Evolutionary conservation across 2,329 filamentous ascomycete species (phyloP).

Genomic region (Penicillium frequentans): DNA sequence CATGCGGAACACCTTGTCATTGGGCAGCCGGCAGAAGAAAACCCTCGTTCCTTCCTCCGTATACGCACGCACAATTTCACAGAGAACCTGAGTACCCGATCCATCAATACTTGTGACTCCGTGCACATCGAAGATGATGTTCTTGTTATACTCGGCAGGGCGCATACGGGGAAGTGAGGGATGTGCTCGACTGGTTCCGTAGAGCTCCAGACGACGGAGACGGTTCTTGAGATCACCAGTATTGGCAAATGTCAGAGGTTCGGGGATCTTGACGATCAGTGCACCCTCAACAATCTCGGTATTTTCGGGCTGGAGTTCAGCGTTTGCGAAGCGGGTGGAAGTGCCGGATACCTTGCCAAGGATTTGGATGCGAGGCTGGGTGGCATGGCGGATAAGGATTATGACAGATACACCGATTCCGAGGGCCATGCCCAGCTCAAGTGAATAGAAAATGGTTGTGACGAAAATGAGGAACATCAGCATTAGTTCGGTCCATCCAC

Average conservation of each 20-base stretch:
- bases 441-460: conserved; percentile 90
- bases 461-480: conserved; percentile 90
- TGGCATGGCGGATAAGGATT: conserved; percentile 85
- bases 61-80: conserved; percentile 83
- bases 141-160: conserved; percentile 77
- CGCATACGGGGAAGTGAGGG: conserved; percentile 82
- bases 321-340: conserved; percentile 76
- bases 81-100: conserved; percentile 85
- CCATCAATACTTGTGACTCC: conserved; percentile 95
- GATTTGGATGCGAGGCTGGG: conserved; percentile 92
- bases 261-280: conserved; percentile 95
- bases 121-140: conserved; percentile 95
- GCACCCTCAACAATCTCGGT: conserved; percentile 91
- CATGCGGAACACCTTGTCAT: conserved; percentile 64
- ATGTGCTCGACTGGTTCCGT: conserved; percentile 82
- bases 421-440: conserved; percentile 89
- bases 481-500: conserved; percentile 79
- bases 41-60: conserved; percentile 67
- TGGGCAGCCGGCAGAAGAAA: conserved; percentile 55
- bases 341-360: conserved; percentile 84
- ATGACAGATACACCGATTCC: conserved; percentile 89
- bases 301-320: conserved; percentile 67
- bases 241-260: conserved; percentile 95
- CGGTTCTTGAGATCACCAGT: conserved; percentile 87
- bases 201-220: conserved; percentile 79